phyloP scores from a whole-genome alignment of 2,329 filamentous ascomycete genomes.

The Simplicillium sp. region DNA sequence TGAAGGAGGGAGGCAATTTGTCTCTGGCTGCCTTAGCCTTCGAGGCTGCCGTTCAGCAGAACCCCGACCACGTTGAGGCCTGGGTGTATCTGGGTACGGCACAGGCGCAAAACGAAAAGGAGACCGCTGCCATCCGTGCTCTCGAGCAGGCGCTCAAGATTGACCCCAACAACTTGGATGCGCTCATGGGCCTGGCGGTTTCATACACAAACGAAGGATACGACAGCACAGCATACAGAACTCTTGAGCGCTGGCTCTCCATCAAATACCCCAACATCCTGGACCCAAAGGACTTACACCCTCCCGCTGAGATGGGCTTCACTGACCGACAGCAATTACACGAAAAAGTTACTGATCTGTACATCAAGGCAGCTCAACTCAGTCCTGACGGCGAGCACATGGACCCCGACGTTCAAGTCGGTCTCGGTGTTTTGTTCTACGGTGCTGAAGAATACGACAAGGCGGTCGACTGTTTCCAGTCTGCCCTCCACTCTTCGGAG shows the following conservation, averaged over 20 bases:
- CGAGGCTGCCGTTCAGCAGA: conserved; percentile 87
- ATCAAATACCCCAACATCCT: conserved; percentile 84
- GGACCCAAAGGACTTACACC: conserved; percentile 60
- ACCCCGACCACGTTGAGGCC: conserved; percentile 78
- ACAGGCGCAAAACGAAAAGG: conserved; percentile 98
- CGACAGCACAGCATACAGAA: conserved; percentile 92
- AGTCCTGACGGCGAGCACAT: conserved; percentile 89
- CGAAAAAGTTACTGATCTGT: conserved; percentile 80
- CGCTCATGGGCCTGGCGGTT: conserved; percentile 90
- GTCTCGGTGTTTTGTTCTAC: conserved; percentile 93
- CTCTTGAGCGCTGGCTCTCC: conserved; percentile 93
- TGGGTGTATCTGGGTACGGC: conserved; percentile 89
- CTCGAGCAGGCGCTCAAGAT: conserved; percentile 84
- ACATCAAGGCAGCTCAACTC: conserved; percentile 85
- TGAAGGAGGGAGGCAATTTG: conserved; percentile 87
- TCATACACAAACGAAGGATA: conserved; percentile 99
- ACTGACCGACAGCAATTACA: conserved; percentile 86
- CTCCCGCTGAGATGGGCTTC: conserved; percentile 79
- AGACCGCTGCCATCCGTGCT: conserved; percentile 88
- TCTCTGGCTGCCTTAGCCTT: conserved; percentile 91
- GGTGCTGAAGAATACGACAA: conserved; percentile 97
- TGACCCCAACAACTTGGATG: conserved; percentile 77
- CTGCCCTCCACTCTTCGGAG: conserved; percentile 79
- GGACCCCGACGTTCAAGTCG: conserved; percentile 97
- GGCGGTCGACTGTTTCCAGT: conserved; percentile 95